A percentile compares a stretch with the other conserved stretches of the same genome.
These are phyloP conservation scores for Penicillium parvum DNA, from an alignment of 495 filamentous ascomycete genomes.

Conservation along the genomic window DNA sequence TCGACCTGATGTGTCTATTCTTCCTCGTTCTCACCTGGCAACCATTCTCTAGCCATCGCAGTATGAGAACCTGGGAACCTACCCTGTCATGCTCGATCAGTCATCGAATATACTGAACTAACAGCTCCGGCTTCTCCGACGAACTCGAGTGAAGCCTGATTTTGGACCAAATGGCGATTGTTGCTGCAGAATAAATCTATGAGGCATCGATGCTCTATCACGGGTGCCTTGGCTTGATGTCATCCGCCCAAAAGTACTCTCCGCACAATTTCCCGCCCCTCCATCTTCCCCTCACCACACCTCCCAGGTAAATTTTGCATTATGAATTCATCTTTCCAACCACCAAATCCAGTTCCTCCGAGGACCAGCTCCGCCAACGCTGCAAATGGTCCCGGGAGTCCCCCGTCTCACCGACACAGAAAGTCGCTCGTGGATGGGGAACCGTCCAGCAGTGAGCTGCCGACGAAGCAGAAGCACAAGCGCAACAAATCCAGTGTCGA, in stretches of 20 bases:
- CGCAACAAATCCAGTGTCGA: slow-evolving; percentile 46
- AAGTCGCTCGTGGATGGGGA: slow-evolving; percentile 49
- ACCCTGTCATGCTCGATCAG: background rate
- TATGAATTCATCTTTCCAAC: slow-evolving; percentile 39
- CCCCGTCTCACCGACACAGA: slow-evolving; percentile 35
- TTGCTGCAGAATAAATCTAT: too few relatives aligned
- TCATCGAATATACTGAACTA: background rate
- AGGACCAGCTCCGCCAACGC: slow-evolving; percentile 64
- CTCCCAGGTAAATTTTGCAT: slow-evolving; percentile 2
- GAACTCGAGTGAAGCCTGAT: background rate
- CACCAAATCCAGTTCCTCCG: slow-evolving; percentile 67
- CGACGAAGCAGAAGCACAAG: slow-evolving; percentile 28
- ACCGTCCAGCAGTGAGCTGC: slow-evolving; percentile 6
- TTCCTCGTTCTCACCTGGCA: background rate
- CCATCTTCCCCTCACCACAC: slow-evolving; percentile 14
- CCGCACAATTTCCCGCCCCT: slow-evolving; percentile 4
- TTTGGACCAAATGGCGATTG: background rate
- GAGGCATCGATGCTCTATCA: background rate
- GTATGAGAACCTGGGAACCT: background rate
- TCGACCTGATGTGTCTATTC: background rate
- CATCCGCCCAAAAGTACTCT: too few relatives aligned
- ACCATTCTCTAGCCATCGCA: background rate
- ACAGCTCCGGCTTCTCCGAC: background rate
- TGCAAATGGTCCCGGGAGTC: slow-evolving; percentile 24
- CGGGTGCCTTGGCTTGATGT: slow-evolving; percentile 7